Evolutionary conservation across 768 basidiomycete species (phyloP).

Genomic region (Lentinula aciculospora): DNA sequence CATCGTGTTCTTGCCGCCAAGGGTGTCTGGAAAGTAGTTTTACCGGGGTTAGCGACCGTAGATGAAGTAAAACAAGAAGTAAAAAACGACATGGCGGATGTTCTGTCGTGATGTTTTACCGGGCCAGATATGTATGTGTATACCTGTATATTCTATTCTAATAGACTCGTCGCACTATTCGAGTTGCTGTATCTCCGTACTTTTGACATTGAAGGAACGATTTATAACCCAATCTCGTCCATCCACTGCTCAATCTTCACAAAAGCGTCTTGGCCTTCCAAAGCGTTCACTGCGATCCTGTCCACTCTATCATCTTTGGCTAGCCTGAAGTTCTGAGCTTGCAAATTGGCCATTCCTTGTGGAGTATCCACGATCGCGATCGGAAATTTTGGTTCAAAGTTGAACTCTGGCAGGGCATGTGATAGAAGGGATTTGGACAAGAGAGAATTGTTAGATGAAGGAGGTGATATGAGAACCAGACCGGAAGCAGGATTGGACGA

Average conservation of each 20-base stretch:
- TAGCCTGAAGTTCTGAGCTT: slow-evolving; percentile 33
- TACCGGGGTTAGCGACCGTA: slow-evolving; percentile 55
- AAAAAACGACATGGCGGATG: slow-evolving; percentile 27
- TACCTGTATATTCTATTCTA: slow-evolving; percentile 1
- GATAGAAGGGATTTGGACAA: slow-evolving; percentile 25
- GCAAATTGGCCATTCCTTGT: slow-evolving; percentile 26
- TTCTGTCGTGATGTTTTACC: slow-evolving; percentile 6
- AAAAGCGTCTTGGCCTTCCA: slow-evolving; percentile 33
- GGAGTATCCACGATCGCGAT: slow-evolving; percentile 42
- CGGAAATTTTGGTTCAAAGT: slow-evolving; percentile 59
- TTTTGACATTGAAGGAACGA: neutral
- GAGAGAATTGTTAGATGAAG: slow-evolving; percentile 33
- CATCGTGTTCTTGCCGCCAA: slow-evolving; percentile 53
- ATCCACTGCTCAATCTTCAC: slow-evolving; percentile 46
- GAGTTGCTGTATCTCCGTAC: neutral
- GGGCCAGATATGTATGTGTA: slow-evolving; percentile 1
- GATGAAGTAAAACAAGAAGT: slow-evolving; percentile 28
- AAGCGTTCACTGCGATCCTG: slow-evolving; percentile 23
- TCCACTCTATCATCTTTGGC: slow-evolving; percentile 34
- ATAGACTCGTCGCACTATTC: neutral
- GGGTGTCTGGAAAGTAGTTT: slow-evolving; percentile 60
- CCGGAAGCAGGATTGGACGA: slow-evolving; percentile 61
- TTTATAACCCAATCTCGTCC: slow-evolving; percentile 47
- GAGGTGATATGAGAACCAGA: slow-evolving; percentile 57
- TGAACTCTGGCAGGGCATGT: slow-evolving; percentile 41